Evolutionary conservation across 129 eudicot species (phyloP).

Genomic region (Flaveria bidentis): DNA sequence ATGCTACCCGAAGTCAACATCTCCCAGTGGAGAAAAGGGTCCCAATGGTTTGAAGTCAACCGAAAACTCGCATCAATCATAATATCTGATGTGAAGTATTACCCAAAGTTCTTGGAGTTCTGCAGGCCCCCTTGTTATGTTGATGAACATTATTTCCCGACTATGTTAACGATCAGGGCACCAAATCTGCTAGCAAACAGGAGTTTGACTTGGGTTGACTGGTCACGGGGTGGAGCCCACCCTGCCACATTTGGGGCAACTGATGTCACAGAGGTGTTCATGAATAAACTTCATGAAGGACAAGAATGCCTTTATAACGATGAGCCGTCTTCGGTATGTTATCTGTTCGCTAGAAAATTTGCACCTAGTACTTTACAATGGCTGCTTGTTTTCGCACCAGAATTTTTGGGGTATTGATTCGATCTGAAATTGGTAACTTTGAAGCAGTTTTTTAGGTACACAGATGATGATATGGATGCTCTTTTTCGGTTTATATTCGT

Average conservation of each 20-base stretch:
- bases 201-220: conserved; percentile 69
- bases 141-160: conserved; percentile 71
- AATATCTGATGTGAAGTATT: conserved; percentile 58
- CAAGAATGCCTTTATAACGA: conserved; percentile 59
- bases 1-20: conserved; percentile 87
- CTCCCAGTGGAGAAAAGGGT: conserved; percentile 87
- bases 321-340: conserved; percentile 47
- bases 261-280: conserved; percentile 55
- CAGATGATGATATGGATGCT: conserved; percentile 14
- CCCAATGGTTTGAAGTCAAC: conserved; percentile 94
- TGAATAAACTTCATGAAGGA: conserved; percentile 56
- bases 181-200: conserved; percentile 51
- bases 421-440: conserved; percentile 10
- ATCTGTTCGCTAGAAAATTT: conserved; percentile 78
- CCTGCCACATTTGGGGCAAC: conserved; percentile 63
- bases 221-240: conserved; percentile 75
- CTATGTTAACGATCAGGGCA: conserved; percentile 51
- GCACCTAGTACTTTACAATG: conserved; percentile 78
- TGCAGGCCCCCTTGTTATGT: conserved; percentile 72
- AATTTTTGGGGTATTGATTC: conserved; percentile 58
- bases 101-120: conserved; percentile 70
- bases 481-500: neutral
- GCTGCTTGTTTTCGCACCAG: conserved; percentile 53
- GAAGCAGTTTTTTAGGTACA: conserved; percentile 20
- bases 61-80: conserved; percentile 67